phyloP scores from a whole-genome alignment of 169 alveolate species.

The Babesia ovis region DNA sequence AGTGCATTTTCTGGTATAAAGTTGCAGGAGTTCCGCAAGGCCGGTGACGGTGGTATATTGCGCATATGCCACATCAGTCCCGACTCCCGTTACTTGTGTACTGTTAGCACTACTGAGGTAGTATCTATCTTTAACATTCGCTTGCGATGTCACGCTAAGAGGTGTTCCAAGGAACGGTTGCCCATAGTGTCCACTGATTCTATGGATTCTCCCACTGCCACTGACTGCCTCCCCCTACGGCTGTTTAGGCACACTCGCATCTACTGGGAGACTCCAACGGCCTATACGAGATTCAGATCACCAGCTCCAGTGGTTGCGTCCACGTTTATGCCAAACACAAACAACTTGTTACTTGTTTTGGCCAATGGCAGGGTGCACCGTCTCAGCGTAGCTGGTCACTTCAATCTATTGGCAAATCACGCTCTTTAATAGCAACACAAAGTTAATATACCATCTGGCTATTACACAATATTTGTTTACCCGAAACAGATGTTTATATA shows the following conservation, averaged over 20 bases:
- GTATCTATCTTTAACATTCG: slow-evolving; percentile 1
- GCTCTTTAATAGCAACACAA: slow-evolving; percentile 9
- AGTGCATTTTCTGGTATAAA: slow-evolving; percentile 8
- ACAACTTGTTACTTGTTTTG: slow-evolving; percentile 29
- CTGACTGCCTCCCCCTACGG: not conserved
- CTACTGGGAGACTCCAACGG: slow-evolving; percentile 1
- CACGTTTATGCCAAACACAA: slow-evolving; percentile 31
- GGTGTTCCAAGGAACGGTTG: not conserved
- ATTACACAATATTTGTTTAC: too few relatives aligned
- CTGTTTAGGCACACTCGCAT: not conserved
- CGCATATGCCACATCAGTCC: slow-evolving; percentile 17
- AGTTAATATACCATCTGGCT: too few relatives aligned
- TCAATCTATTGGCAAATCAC: slow-evolving; percentile 12
- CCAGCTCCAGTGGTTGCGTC: slow-evolving; percentile 5
- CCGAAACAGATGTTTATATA: too few relatives aligned
- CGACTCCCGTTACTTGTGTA: slow-evolving; percentile 1
- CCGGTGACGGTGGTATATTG: not conserved
- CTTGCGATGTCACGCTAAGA: not conserved
- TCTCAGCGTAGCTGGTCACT: slow-evolving; percentile 2
- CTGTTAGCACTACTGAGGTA: not conserved
- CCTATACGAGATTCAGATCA: slow-evolving; percentile 1
- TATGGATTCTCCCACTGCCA: not conserved
- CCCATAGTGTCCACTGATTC: not conserved
- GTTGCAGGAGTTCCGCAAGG: slow-evolving; percentile 23
- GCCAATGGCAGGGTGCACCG: slow-evolving; percentile 11